These are phyloP conservation scores for Phanerochaete carnosa DNA, from an alignment of 768 basidiomycete species.

Conservation along the genomic window DNA sequence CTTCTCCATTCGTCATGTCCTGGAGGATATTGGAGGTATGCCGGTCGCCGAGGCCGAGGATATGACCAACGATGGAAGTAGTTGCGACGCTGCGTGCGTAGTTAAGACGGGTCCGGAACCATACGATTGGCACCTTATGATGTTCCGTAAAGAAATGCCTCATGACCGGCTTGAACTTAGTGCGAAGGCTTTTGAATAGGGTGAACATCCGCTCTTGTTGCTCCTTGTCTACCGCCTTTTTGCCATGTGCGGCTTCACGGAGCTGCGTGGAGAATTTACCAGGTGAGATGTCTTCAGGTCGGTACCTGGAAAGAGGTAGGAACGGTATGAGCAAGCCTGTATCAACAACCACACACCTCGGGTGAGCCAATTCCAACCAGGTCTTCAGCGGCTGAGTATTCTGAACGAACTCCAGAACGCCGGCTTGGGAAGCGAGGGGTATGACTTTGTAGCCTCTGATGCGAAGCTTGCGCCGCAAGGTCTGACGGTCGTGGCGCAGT, in stretches of 20 bases:
- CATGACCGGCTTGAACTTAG: conserved; percentile 78
- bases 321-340: neutral
- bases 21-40: conserved; percentile 91
- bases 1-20: conserved; percentile 77
- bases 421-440: conserved; percentile 76
- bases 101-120: conserved; percentile 88
- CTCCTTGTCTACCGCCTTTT: neutral
- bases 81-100: conserved; percentile 93
- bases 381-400: conserved; percentile 63
- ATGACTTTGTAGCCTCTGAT: conserved; percentile 89
- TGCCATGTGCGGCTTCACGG: neutral
- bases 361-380: conserved; percentile 68
- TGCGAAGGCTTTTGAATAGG: conserved; percentile 23
- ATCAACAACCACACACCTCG: conserved; percentile 40
- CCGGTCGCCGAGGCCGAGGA: conserved; percentile 90
- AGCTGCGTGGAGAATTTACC: conserved; percentile 24
- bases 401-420: conserved; percentile 87
- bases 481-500: conserved; percentile 70
- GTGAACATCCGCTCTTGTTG: neutral
- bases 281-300: conserved; percentile 48
- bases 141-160: conserved; percentile 91
- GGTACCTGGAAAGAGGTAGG: conserved; percentile 49
- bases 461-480: conserved; percentile 63
- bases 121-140: conserved; percentile 83
- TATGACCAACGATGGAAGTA: conserved; percentile 89